These are phyloP conservation scores for Trichoderma gracile DNA, from an alignment of 2,329 filamentous ascomycete genomes.

Conservation along the genomic window DNA sequence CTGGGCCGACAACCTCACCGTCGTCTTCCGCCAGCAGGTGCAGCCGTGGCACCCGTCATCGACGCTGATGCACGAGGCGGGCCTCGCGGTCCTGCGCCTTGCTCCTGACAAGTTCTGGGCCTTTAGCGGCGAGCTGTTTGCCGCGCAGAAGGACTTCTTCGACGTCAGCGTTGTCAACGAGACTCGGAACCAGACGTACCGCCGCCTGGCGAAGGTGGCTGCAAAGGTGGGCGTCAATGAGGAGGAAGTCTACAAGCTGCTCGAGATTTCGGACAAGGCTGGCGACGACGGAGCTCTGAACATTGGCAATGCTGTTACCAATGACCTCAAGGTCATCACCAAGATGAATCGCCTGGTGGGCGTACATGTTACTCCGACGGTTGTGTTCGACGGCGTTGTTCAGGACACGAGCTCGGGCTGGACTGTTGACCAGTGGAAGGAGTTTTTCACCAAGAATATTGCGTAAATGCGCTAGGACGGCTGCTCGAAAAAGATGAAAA, in stretches of 20 bases:
- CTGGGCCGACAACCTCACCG: slow-evolving; percentile 58
- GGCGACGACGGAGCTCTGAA: slow-evolving; percentile 70
- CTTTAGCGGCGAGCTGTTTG: slow-evolving; percentile 68
- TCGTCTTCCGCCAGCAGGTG: slow-evolving; percentile 88
- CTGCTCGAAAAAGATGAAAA: too few relatives aligned
- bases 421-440: slow-evolving; percentile 77
- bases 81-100: slow-evolving; percentile 72
- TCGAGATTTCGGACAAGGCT: slow-evolving; percentile 69
- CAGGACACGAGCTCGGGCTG: slow-evolving; percentile 80
- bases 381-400: slow-evolving; percentile 83
- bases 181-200: slow-evolving; percentile 80
- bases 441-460: slow-evolving; percentile 69
- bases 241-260: slow-evolving; percentile 65
- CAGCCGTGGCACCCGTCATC: slow-evolving; percentile 94
- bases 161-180: slow-evolving; percentile 84
- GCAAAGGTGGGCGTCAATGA: slow-evolving; percentile 67
- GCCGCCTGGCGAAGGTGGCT: slow-evolving; percentile 74
- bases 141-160: slow-evolving; percentile 74
- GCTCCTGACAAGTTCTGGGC: slow-evolving; percentile 74
- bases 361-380: slow-evolving; percentile 88
- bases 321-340: slow-evolving; percentile 80
- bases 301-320: slow-evolving; percentile 76
- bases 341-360: slow-evolving; percentile 78
- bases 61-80: slow-evolving; percentile 80
- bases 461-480: slow-evolving; percentile 36